These are phyloP conservation scores for Cyphellophora attinorum DNA, from an alignment of 2,329 filamentous ascomycete genomes.

Conservation along the genomic window DNA sequence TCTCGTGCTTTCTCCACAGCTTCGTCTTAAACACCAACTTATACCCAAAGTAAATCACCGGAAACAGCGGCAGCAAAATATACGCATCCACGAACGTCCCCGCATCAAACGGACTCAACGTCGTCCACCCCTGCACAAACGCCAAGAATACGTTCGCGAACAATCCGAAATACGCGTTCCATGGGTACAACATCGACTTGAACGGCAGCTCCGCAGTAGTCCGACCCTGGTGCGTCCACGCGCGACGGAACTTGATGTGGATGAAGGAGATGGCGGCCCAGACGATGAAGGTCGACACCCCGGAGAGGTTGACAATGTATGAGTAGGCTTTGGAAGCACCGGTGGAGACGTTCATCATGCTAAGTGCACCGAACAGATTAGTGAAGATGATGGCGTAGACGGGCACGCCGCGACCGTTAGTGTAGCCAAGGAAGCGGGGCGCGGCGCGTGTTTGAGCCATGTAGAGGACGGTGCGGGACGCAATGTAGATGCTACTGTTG, in stretches of 20 bases:
- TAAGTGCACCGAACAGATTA: constrained; percentile 12
- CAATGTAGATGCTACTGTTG: constrained; percentile 68
- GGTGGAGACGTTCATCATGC: constrained; percentile 13
- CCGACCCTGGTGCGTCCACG: constrained; percentile 27
- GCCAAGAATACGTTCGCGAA: constrained; percentile 39
- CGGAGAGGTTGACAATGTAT: constrained; percentile 14
- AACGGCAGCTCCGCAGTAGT: constrained; percentile 36
- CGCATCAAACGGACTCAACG: constrained; percentile 39
- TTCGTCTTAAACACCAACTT: constrained; percentile 58
- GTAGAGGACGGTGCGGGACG: constrained; percentile 60
- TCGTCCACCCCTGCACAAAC: constrained; percentile 45
- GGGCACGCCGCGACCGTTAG: constrained; percentile 40
- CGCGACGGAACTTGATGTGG: constrained; percentile 33
- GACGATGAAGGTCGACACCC: constrained; percentile 12
- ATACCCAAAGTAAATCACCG: constrained; percentile 58
- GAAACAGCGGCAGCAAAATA: constrained; percentile 46
- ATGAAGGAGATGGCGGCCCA: constrained; percentile 28
- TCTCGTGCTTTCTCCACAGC: constrained; percentile 44
- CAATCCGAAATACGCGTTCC: constrained; percentile 41
- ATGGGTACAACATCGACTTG: constrained; percentile 40
- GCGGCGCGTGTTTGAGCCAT: constrained; percentile 68
- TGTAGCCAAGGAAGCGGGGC: constrained; percentile 58
- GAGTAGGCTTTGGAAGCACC: constrained; percentile 12
- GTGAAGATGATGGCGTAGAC: constrained; percentile 13
- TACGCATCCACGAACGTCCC: constrained; percentile 47